Evolutionary conservation across 176 grass and related monocot species (phyloP).

Genomic region (Hsuehochloa calcarea): DNA sequence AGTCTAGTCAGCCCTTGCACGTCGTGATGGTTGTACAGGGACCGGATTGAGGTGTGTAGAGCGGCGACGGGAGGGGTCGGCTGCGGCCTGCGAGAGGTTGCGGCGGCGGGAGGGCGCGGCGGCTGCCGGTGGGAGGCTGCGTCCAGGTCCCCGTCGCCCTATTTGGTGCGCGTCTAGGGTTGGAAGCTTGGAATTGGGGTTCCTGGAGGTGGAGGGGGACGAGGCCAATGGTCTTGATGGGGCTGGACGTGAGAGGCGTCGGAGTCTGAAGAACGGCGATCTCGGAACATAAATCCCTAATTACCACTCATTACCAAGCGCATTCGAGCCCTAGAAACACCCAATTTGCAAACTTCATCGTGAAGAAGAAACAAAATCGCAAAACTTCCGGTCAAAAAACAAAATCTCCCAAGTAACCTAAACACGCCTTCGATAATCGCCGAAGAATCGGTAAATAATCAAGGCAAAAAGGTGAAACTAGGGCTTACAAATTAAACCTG

Average conservation of each 20-base stretch:
- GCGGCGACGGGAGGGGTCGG: no score
- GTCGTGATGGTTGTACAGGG: no score
- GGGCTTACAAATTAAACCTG: constrained; percentile 9
- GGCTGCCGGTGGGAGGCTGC: no score
- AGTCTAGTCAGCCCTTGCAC: no score
- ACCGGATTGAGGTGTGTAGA: no score
- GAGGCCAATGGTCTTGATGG: neutral
- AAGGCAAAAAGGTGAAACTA: neutral
- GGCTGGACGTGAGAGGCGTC: neutral
- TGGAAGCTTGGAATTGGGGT: neutral
- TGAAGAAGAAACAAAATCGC: neutral
- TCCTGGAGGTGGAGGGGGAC: neutral
- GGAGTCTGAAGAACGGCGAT: neutral
- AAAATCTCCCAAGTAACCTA: neutral
- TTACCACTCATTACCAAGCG: neutral
- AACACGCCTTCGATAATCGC: neutral
- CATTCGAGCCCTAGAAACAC: neutral
- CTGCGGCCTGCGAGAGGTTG: no score
- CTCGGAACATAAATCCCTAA: neutral
- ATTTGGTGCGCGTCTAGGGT: neutral
- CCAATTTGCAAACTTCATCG: neutral
- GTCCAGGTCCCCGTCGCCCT: no score
- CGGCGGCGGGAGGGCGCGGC: no score
- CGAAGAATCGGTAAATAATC: neutral
- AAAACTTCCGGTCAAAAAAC: neutral